Conservation (phyloP, 139 green algal genomes). For the Trebouxia sp. region DNA sequence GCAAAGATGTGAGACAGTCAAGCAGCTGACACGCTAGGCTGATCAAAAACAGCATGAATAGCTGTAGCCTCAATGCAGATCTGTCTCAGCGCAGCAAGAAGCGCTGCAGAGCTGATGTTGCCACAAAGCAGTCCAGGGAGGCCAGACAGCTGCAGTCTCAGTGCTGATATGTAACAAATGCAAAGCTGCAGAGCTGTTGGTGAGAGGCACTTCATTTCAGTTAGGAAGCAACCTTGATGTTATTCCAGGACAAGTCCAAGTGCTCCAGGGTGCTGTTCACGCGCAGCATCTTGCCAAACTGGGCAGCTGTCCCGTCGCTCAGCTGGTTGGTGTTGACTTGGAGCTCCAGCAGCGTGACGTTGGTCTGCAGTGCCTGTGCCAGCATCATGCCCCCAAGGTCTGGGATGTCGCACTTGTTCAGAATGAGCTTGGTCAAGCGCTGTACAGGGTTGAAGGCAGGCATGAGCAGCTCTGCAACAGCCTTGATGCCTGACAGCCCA, state of each 20-base stretch:
- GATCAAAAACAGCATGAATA: no score
- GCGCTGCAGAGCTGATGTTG: no score
- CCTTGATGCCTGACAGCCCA: constrained; percentile 4
- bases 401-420: constrained; percentile 21
- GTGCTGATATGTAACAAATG: no score
- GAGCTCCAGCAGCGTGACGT: constrained; percentile 43
- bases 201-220: no score
- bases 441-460: constrained; percentile 11
- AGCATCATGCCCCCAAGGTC: constrained; percentile 40
- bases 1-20: no score
- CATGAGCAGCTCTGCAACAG: constrained; percentile 3
- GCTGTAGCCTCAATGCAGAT: no score
- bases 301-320: constrained; percentile 51
- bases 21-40: no score
- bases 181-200: no score
- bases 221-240: constrained; percentile 59
- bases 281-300: constrained; percentile 60
- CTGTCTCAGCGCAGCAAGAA: no score
- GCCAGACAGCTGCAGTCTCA: no score
- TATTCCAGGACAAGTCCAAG: constrained; percentile 71
- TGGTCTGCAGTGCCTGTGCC: constrained; percentile 24
- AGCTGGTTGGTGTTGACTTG: constrained; percentile 49
- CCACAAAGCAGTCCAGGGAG: no score
- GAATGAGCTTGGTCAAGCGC: constrained; percentile 18
- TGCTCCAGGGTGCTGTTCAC: constrained; percentile 50